A percentile compares a stretch with the other conserved stretches of the same genome.
Conservation (phyloP, 225 moss, liverwort and hornwort genomes). For the Antitrichia curtipendula region DNA sequence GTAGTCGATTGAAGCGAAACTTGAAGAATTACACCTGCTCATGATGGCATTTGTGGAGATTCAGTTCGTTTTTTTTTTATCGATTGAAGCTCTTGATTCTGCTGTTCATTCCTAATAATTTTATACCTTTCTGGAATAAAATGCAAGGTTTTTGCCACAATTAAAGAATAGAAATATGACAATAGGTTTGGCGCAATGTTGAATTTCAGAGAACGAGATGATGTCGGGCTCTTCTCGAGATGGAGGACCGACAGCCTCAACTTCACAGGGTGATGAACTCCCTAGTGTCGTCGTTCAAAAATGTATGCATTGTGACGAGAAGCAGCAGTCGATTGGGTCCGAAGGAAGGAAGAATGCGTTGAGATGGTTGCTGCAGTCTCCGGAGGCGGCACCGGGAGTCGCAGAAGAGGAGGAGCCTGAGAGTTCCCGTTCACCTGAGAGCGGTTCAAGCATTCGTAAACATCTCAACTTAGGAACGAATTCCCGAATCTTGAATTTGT, state of each 20-base stretch:
- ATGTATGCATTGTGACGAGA: slow-evolving; percentile 26
- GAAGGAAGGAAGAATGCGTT: slow-evolving; percentile 1
- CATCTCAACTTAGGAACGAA: not conserved
- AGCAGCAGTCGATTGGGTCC: not conserved
- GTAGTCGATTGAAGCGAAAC: not conserved
- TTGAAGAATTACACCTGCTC: not conserved
- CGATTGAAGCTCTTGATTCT: not conserved
- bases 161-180: not conserved
- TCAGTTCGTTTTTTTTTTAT: not conserved
- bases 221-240: not conserved
- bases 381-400: not conserved
- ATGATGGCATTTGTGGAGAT: not conserved
- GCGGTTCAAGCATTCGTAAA: not conserved
- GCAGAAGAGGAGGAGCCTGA: not conserved
- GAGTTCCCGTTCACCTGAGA: not conserved
- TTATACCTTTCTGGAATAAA: not conserved
- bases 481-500: not conserved
- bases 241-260: slow-evolving; percentile 2
- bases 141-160: not conserved
- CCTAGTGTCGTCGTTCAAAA: not conserved
- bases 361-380: slow-evolving; percentile 1
- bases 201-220: not conserved
- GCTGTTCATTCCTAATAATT: not conserved
- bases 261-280: not conserved
- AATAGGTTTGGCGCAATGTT: not conserved